These are phyloP conservation scores for Daldinia vernicosa DNA, from an alignment of 495 filamentous ascomycete species.

Conservation along the genomic window DNA sequence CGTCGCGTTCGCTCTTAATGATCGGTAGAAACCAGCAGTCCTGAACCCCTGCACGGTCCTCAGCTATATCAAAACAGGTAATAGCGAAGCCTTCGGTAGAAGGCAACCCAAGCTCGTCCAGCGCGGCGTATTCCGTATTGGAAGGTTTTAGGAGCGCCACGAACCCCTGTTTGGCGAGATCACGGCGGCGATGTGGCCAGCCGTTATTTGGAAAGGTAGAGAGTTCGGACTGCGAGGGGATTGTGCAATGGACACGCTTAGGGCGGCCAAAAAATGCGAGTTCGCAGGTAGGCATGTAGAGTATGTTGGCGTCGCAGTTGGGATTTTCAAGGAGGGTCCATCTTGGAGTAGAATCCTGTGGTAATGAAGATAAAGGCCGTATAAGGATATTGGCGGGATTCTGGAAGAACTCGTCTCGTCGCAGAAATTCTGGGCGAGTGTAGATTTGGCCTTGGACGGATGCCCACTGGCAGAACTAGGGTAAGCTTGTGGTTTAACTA, in stretches of 20 bases:
- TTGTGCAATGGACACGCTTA: constrained; percentile 13
- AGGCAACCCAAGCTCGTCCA: background rate
- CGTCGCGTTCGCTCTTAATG: constrained; percentile 8
- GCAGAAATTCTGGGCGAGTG: background rate
- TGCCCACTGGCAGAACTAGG: constrained; percentile 17
- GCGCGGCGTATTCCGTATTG: background rate
- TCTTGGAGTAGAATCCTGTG: background rate
- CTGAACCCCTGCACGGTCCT: background rate
- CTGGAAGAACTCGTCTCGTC: background rate
- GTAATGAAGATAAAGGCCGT: constrained; percentile 1
- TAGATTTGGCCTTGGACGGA: constrained; percentile 28
- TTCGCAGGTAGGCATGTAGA: constrained; percentile 27
- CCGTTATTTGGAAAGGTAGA: background rate
- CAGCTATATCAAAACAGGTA: constrained; percentile 23
- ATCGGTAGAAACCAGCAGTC: constrained; percentile 33
- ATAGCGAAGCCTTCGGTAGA: constrained; percentile 7
- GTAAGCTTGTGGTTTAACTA: background rate
- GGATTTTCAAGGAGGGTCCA: constrained; percentile 10
- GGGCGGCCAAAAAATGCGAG: constrained; percentile 32
- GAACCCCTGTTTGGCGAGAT: constrained; percentile 7
- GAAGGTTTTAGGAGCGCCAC: constrained; percentile 19
- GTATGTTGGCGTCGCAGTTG: constrained; percentile 30
- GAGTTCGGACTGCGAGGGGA: background rate
- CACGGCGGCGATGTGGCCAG: background rate
- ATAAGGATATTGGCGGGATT: constrained; percentile 33